Evolutionary conservation across 78 protist genomes (phyloP).

Genomic region (Thecamonas trahens): DNA sequence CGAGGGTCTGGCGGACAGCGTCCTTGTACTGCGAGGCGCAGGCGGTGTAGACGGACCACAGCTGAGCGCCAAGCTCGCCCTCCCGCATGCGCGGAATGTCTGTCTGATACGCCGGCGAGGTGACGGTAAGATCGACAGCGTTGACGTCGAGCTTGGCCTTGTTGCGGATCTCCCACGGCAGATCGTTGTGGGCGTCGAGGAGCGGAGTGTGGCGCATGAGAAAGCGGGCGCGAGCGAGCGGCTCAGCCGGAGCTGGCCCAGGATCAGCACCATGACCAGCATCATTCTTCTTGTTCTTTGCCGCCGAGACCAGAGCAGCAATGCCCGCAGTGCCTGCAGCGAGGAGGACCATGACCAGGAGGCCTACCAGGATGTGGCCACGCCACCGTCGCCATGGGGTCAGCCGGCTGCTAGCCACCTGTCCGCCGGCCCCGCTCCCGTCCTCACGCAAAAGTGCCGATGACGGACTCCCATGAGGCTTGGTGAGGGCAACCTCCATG

Average conservation of each 20-base stretch:
- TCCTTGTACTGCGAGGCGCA: background rate
- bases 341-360: too few species aligned
- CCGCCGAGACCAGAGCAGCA: too few species aligned
- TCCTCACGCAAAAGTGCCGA: too few species aligned
- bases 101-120: background rate
- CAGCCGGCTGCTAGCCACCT: too few species aligned
- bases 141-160: background rate
- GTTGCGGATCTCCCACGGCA: background rate
- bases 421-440: too few species aligned
- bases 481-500: too few species aligned
- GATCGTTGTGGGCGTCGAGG: conserved; percentile 6
- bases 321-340: too few species aligned
- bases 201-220: background rate
- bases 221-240: background rate
- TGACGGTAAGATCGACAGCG: background rate
- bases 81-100: conserved; percentile 12
- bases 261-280: too few species aligned
- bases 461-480: too few species aligned
- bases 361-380: too few species aligned
- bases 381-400: too few species aligned
- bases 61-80: conserved; percentile 9
- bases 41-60: conserved; percentile 17
- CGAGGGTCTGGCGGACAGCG: conserved; percentile 9
- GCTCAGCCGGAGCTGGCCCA: background rate
- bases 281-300: too few species aligned